Percentiles rank a stretch among this genome's conserved stretches.
Conservation (phyloP, 495 filamentous ascomycete genomes). For the Platismatia glauca region DNA sequence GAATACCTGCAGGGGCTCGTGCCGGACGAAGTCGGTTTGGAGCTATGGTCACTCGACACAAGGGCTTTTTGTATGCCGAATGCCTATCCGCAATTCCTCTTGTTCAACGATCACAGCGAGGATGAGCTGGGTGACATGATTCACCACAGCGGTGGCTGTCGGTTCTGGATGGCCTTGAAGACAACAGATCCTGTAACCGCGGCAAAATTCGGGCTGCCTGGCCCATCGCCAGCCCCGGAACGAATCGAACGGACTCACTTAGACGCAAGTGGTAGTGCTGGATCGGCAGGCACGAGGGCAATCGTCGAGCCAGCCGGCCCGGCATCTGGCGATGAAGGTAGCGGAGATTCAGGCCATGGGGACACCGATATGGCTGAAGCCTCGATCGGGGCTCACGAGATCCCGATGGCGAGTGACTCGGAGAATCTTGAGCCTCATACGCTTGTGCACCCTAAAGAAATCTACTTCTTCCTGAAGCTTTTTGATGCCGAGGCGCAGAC, state of each 20-base stretch:
- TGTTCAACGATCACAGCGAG: conserved; percentile 5
- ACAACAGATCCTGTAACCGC: neutral
- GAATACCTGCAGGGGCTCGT: neutral
- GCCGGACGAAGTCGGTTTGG: neutral
- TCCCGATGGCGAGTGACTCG: neutral
- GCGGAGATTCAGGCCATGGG: conserved; percentile 4
- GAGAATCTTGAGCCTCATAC: conserved; percentile 14
- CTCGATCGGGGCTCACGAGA: conserved; percentile 1
- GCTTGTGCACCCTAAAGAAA: conserved; percentile 30
- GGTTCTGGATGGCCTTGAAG: conserved; percentile 15
- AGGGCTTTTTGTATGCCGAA: neutral
- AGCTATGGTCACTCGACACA: conserved; percentile 10
- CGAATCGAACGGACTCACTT: neutral
- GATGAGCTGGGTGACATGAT: conserved; percentile 12
- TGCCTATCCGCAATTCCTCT: conserved; percentile 9
- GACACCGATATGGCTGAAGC: conserved; percentile 23
- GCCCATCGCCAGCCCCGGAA: conserved; percentile 3
- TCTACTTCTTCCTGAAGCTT: conserved; percentile 43
- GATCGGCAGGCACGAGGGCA: neutral
- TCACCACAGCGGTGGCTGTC: conserved; percentile 13
- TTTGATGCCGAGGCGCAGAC: conserved; percentile 43
- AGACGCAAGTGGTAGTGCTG: neutral
- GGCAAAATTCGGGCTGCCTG: neutral
- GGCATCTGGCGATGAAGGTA: neutral
- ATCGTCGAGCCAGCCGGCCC: neutral